phyloP scores from a whole-genome alignment of 2,329 filamentous ascomycete genomes.

The Clarireedia paspali region DNA sequence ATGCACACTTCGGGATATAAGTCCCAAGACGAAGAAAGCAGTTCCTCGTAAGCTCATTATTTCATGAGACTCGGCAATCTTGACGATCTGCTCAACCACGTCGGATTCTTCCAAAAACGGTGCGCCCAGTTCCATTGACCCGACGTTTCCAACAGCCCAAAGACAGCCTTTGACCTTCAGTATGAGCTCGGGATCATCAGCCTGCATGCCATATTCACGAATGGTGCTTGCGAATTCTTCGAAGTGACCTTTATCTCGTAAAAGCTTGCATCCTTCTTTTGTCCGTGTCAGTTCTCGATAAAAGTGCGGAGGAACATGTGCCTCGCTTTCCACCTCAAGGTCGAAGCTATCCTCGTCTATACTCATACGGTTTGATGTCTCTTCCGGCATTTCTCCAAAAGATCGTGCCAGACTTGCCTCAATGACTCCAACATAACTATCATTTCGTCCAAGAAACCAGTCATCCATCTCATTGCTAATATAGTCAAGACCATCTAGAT shows the following conservation, averaged over 20 bases:
- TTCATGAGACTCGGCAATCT: conserved; percentile 79
- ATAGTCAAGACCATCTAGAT: conserved; percentile 92
- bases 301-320: conserved; percentile 83
- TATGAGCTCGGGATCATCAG: conserved; percentile 76
- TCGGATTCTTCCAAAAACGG: conserved; percentile 88
- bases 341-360: conserved; percentile 34
- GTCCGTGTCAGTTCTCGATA: conserved; percentile 93
- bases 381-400: conserved; percentile 48
- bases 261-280: conserved; percentile 79
- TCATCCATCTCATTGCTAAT: conserved; percentile 99
- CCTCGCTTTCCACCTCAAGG: conserved; percentile 38
- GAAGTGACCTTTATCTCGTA: conserved; percentile 92
- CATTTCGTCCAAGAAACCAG: conserved; percentile 95
- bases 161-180: conserved; percentile 94
- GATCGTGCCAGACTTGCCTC: conserved; percentile 91
- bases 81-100: conserved; percentile 78
- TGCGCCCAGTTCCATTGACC: conserved; percentile 94
- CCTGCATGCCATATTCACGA: conserved; percentile 76
- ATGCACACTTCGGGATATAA: conserved; percentile 87
- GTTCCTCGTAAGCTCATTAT: conserved; percentile 92
- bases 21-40: conserved; percentile 88
- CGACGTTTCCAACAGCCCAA: conserved; percentile 97
- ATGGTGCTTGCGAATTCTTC: conserved; percentile 88
- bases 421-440: conserved; percentile 89
- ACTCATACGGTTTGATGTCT: conserved; percentile 26